Evolutionary conservation across 2,329 filamentous ascomycete species (phyloP), one percentile per base, ranked within the genome.

Genomic region (Aspergillus fructus): DNA sequence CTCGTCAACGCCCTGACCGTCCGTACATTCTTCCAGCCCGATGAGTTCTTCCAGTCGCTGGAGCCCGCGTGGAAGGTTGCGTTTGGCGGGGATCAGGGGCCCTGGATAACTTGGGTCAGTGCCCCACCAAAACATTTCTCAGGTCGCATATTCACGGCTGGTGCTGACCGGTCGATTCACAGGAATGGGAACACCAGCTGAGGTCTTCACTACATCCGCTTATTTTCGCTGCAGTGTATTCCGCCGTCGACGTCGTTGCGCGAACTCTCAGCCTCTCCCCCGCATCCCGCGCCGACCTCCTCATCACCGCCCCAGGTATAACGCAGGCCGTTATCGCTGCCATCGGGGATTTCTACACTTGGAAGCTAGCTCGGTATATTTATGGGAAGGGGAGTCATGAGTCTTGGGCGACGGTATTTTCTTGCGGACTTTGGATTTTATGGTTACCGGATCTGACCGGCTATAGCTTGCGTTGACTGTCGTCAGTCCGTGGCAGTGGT

Each of bases 11-110:
- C 91, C 33, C 81, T 94, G 66, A 85, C 82, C 61, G 80, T 96
- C 56, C 81, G 85, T 63, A 97, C 94, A 19, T 99, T 97, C 74
- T 99, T 99, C 78, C 94, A 99, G 75, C 94, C 94, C 27, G 94
- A 99, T 78, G 94, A 99, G 75, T 97, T 91, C 79, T 99, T 94
- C 70, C 94, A 99, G 72, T 89, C 92, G 1, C 84, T 97, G 45
- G 94, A 99, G 78, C 93, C 94, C 53, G 94, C 94, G 64, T 97
- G 93, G 93, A 81, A 87, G 67, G 82, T 94, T 55, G 89, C 90
- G 3, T 97, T 96, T 80, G 93, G 93, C 21, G 69, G 79, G 2
- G 72, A 81, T 13, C 89, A 88, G 73, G 89, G 90, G 61, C 91
- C 93, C 27, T 99, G 93, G 91, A 83, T 97, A 68, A 99, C 94